Evolutionary conservation across 371 early-diverging fungal genomes (phyloP).

Genomic region (Zychaea mexicana): DNA sequence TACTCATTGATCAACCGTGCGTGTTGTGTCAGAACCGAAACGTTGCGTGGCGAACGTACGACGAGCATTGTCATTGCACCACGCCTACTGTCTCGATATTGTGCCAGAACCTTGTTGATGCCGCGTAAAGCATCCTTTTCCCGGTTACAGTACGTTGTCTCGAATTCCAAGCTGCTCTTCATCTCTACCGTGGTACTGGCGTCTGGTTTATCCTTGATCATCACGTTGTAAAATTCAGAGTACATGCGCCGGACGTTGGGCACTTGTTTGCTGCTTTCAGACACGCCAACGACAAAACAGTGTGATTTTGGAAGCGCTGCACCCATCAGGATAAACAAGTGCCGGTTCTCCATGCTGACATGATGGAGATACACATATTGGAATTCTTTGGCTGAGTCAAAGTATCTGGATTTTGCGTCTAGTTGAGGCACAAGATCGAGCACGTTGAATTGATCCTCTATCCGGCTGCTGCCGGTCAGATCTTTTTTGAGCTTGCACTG

Average conservation of each 20-base stretch:
- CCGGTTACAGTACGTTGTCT: slow-evolving; percentile 42
- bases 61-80: slow-evolving; percentile 74
- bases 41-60: slow-evolving; percentile 58
- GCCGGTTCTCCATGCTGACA: slow-evolving; percentile 67
- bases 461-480: slow-evolving; percentile 32
- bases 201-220: slow-evolving; percentile 16
- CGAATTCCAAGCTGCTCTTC: slow-evolving; percentile 48
- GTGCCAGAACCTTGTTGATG: slow-evolving; percentile 50
- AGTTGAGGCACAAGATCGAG: slow-evolving; percentile 51
- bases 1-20: slow-evolving; percentile 63
- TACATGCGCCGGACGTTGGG: slow-evolving; percentile 68
- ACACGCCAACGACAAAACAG: slow-evolving; percentile 75
- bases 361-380: slow-evolving; percentile 75
- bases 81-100: slow-evolving; percentile 62
- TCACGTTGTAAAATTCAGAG: slow-evolving; percentile 21
- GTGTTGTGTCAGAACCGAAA: slow-evolving; percentile 50
- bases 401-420: slow-evolving; percentile 35
- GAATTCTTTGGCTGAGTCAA: slow-evolving; percentile 46
- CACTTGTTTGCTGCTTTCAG: slow-evolving; percentile 63
- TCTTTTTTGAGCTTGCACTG: slow-evolving; percentile 45
- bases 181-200: slow-evolving; percentile 53
- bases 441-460: slow-evolving; percentile 52
- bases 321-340: slow-evolving; percentile 73
- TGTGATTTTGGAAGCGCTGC: slow-evolving; percentile 55
- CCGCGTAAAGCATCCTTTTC: slow-evolving; percentile 62